These are phyloP conservation scores for Rachicladosporium sp. DNA, from an alignment of 2,329 filamentous ascomycete genomes.

Conservation along the genomic window DNA sequence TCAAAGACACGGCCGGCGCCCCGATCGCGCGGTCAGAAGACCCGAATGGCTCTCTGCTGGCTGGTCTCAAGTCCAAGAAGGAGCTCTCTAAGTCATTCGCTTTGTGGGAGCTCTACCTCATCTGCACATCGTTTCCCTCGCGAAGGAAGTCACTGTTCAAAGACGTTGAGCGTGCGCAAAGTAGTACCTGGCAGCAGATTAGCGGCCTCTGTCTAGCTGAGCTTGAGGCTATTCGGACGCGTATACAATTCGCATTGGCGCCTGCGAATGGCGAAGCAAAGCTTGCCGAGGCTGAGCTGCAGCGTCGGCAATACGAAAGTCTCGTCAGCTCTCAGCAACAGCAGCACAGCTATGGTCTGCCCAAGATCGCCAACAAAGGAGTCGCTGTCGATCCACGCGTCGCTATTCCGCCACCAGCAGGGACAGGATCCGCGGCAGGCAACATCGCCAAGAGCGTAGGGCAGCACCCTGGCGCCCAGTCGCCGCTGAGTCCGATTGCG, in stretches of 20 bases:
- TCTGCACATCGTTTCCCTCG: conserved; percentile 61
- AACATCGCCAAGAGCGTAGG: conserved; percentile 36
- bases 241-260: conserved; percentile 44
- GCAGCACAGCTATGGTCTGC: conserved; percentile 19
- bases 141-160: conserved; percentile 72
- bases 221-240: conserved; percentile 53
- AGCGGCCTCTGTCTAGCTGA: conserved; percentile 56
- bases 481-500: conserved; percentile 25
- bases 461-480: conserved; percentile 30
- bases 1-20: conserved; percentile 39
- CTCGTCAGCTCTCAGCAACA: conserved; percentile 18
- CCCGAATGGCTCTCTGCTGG: conserved; percentile 79
- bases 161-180: conserved; percentile 70
- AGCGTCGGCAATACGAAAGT: conserved; percentile 10
- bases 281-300: conserved; percentile 8
- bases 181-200: conserved; percentile 71
- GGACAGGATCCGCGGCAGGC: conserved; percentile 12
- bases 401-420: too few relatives aligned
- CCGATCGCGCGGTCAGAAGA: conserved; percentile 36
- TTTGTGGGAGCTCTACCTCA: conserved; percentile 79
- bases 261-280: conserved; percentile 10
- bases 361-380: conserved; percentile 17
- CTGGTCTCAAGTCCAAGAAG: conserved; percentile 74
- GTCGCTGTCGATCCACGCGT: conserved; percentile 3
- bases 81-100: conserved; percentile 69